Conservation (phyloP, 257 asterid genomes). For the Nicotiana undulata region DNA sequence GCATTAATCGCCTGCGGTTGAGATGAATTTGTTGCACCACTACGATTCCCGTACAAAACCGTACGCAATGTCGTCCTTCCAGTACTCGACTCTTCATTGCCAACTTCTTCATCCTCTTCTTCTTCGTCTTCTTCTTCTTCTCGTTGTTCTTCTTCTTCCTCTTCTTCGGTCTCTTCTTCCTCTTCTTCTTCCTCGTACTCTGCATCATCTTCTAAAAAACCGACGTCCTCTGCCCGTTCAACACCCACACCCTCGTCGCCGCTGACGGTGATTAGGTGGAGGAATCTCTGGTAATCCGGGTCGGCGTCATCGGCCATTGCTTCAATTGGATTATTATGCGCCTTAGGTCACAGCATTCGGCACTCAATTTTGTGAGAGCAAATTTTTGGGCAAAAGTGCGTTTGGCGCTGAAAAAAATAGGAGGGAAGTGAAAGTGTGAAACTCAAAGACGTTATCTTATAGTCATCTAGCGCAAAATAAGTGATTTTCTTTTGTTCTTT, state of each 20-base stretch:
- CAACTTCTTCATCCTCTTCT: constrained; percentile 11
- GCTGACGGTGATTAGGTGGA: not conserved
- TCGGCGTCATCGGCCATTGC: not conserved
- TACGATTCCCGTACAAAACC: constrained; percentile 9
- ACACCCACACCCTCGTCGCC: not conserved
- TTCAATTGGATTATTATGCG: not conserved
- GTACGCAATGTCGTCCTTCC: constrained; percentile 1
- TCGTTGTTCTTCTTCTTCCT: constrained; percentile 3
- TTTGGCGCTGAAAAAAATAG: not conserved
- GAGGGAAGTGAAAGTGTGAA: not conserved
- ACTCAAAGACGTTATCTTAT: no score
- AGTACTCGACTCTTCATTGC: constrained; percentile 4
- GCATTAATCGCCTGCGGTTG: constrained; percentile 14
- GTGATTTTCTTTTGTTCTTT: no score
- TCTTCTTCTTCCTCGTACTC: not conserved
- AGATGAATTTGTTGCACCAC: constrained; percentile 17
- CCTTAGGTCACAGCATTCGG: not conserved
- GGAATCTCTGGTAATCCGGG: not conserved
- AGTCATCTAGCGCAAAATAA: no score
- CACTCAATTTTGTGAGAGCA: not conserved
- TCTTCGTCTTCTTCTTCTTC: constrained; percentile 7
- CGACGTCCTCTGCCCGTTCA: not conserved
- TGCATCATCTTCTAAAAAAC: not conserved
- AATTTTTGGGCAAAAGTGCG: not conserved
- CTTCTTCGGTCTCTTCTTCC: constrained; percentile 8